Percentiles rank a stretch among this genome's conserved stretches.
Conservation (phyloP, 371 early-diverging fungal species). For the Mucor lusitanicus region DNA sequence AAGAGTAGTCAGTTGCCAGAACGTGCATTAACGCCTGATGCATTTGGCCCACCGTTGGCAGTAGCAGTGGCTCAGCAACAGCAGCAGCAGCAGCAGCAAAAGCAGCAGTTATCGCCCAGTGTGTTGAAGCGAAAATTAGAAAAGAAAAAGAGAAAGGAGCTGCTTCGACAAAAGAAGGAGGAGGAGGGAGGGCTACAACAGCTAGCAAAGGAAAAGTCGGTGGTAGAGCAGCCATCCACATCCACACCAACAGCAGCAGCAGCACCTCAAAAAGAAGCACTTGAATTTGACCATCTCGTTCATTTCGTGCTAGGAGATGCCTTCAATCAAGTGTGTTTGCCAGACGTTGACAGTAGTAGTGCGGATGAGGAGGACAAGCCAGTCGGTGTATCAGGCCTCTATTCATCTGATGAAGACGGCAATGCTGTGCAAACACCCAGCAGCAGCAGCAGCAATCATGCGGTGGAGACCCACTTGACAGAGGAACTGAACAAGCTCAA, state of each 20-base stretch:
- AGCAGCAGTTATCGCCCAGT: constrained; percentile 26
- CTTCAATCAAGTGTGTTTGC: constrained; percentile 14
- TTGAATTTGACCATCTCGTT: constrained; percentile 25
- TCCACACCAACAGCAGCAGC: background rate
- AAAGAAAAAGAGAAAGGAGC: constrained; percentile 47
- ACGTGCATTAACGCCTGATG: constrained; percentile 44
- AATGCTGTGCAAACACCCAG: background rate
- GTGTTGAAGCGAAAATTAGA: constrained; percentile 38
- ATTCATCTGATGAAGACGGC: constrained; percentile 11
- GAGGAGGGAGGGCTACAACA: constrained; percentile 14
- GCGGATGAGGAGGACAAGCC: constrained; percentile 31
- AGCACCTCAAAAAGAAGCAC: constrained; percentile 3
- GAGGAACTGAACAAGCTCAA: background rate
- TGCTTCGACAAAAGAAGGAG: constrained; percentile 31
- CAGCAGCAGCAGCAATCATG: background rate
- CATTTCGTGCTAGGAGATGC: constrained; percentile 47
- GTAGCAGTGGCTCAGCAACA: constrained; percentile 58
- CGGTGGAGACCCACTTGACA: background rate
- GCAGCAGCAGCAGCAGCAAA: constrained; percentile 49
- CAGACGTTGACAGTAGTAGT: constrained; percentile 2
- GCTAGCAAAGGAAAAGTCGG: background rate
- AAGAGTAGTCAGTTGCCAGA: constrained; percentile 37
- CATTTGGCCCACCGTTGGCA: constrained; percentile 52
- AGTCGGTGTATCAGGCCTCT: constrained; percentile 36
- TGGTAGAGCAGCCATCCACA: background rate